These are phyloP conservation scores for Dactylellina sp. DNA, from an alignment of 2,329 filamentous ascomycete species.

Conservation along the genomic window DNA sequence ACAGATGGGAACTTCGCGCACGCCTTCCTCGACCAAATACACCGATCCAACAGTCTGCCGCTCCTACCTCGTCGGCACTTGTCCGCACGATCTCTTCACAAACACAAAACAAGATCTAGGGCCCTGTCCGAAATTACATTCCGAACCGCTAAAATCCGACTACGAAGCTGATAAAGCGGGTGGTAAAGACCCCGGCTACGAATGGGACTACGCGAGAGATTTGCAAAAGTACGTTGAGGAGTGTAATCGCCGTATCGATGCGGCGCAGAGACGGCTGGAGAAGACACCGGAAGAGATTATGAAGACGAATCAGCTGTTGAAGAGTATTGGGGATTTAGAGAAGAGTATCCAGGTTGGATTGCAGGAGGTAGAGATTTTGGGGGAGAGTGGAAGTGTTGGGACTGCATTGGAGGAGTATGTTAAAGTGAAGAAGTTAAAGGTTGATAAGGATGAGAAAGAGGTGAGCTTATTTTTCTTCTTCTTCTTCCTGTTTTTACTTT, in stretches of 20 bases:
- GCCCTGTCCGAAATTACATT: slow-evolving; percentile 86
- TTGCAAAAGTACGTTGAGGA: slow-evolving; percentile 97
- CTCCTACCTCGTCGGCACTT: slow-evolving; percentile 91
- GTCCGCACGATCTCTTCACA: slow-evolving; percentile 98
- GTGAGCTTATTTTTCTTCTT: slow-evolving; percentile 3
- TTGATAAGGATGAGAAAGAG: slow-evolving; percentile 77
- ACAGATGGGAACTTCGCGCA: slow-evolving; percentile 76
- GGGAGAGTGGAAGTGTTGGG: slow-evolving; percentile 82
- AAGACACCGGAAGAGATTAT: slow-evolving; percentile 98
- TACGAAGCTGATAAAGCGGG: slow-evolving; percentile 71
- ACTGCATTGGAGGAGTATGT: slow-evolving; percentile 88
- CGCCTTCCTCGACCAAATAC: slow-evolving; percentile 73
- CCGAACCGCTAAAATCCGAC: slow-evolving; percentile 86
- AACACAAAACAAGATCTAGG: slow-evolving; percentile 99
- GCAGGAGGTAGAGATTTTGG: slow-evolving; percentile 85
- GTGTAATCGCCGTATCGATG: slow-evolving; percentile 92
- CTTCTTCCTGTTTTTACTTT: background rate
- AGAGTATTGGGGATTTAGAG: slow-evolving; percentile 83
- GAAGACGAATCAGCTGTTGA: slow-evolving; percentile 90
- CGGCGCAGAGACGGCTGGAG: slow-evolving; percentile 87
- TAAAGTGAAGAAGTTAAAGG: slow-evolving; percentile 81
- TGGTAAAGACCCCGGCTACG: slow-evolving; percentile 76
- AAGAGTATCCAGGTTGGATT: slow-evolving; percentile 83
- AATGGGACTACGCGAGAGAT: slow-evolving; percentile 96
- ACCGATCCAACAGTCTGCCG: slow-evolving; percentile 94